Base-by-base conservation (phyloP, 1,139 yeast species). In the Taphrina deformans region DNA sequence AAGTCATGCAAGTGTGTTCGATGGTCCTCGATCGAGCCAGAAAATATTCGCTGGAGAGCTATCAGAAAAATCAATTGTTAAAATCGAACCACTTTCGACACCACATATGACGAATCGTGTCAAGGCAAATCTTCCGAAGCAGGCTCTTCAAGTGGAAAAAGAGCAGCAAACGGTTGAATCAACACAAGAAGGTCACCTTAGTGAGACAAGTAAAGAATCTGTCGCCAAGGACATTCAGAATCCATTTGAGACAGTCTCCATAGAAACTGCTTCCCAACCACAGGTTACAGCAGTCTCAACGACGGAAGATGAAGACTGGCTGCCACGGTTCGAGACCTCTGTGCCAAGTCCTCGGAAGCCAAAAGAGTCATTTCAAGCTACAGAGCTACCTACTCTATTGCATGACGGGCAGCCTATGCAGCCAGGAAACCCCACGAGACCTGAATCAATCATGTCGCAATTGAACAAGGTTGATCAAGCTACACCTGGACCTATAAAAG, bases 401-500 rank as follows among this genome's bases (percentile, higher is more conserved):
- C 7, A 38, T 38, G 41, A n/a, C 16, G 41, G 6, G 16, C 5
- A 38, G 2, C 2, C 41, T 38, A n/a, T n/a, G n/a, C 41, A 38
- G 16, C n/a, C 41, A 9, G 18, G 18, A 12, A 38, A 12, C 1
- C n/a, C 41, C 16, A 38, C 41, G n/a, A 12, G 41, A n/a, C 16
- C 41, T 6, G 41, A 38, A 2, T n/a, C 6, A n/a, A n/a, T 14
- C 18, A 12, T 10, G 41, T 12, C 18, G 18, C 41, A 7, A 6
- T 6, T 9, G 7, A 27, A 21, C 21, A 14, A 48, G 3, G 10
- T 7, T 10, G 55, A 51, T 12, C 29, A 33, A 10, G 3, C 21
- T 14, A 53, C 59, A 10, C 51, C 61, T 5, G 56, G 63, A 14
- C 50, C 63, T 3, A 24, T 59, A 12, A 50, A 35, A 33, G 63